Evolutionary conservation across 1,139 yeast genomes (phyloP).

Genomic region (Magnusiomyces clavatus): DNA sequence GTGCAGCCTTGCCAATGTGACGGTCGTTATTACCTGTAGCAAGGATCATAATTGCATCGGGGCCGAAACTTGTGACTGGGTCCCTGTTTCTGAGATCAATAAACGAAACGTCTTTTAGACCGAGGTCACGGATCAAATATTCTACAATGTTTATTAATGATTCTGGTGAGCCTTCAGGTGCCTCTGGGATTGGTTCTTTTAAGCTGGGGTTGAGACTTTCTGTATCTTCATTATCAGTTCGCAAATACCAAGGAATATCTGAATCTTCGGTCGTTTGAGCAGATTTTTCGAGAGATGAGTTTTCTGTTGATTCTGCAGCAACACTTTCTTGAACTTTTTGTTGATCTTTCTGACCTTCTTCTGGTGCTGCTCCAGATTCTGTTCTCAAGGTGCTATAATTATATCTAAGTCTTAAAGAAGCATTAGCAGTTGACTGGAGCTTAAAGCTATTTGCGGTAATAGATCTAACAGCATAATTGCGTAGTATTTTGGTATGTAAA

Average conservation of each 20-base stretch:
- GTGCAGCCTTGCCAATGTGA: slow-evolving; percentile 68
- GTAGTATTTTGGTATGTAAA: too few relatives aligned
- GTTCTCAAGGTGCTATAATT: too few relatives aligned
- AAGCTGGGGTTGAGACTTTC: slow-evolving; percentile 16
- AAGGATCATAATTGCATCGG: slow-evolving; percentile 44
- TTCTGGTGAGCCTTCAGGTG: slow-evolving; percentile 53
- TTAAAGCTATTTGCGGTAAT: too few relatives aligned
- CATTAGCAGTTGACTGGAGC: too few relatives aligned
- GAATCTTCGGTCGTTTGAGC: too few relatives aligned
- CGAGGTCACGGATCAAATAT: slow-evolving; percentile 51
- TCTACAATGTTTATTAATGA: slow-evolving; percentile 41
- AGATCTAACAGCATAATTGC: too few relatives aligned
- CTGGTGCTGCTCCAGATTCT: too few relatives aligned
- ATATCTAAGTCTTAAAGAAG: too few relatives aligned
- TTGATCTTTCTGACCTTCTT: too few relatives aligned
- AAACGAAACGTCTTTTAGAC: slow-evolving; percentile 51
- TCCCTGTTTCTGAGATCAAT: slow-evolving; percentile 50
- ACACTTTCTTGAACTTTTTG: too few relatives aligned
- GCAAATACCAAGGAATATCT: slow-evolving; percentile 26
- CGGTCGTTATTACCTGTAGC: slow-evolving; percentile 73
- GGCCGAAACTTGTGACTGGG: slow-evolving; percentile 39
- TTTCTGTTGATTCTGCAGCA: too few relatives aligned
- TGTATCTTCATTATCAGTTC: slow-evolving; percentile 19
- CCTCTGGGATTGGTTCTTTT: slow-evolving; percentile 24
- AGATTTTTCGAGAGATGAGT: too few relatives aligned